Evolutionary conservation across 2,329 filamentous ascomycete species (phyloP).

Genomic region (Zymoseptoria passerinii): DNA sequence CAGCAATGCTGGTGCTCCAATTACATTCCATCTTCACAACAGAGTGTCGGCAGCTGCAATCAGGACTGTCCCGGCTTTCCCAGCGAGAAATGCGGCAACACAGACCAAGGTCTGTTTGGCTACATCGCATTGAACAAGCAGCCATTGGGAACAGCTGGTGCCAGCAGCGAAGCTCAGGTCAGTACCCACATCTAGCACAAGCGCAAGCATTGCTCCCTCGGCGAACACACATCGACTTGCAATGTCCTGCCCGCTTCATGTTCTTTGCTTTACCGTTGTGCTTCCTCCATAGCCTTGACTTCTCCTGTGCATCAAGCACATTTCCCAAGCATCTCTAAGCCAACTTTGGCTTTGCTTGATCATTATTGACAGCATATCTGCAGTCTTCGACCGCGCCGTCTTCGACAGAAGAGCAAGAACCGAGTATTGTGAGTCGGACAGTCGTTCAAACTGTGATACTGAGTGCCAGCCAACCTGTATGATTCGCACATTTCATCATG

Average conservation of each 20-base stretch:
- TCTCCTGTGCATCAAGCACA: not conserved
- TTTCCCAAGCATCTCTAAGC: not conserved
- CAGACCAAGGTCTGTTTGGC: slow-evolving; percentile 47
- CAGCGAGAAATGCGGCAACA: slow-evolving; percentile 56
- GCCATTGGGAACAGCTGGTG: slow-evolving; percentile 51
- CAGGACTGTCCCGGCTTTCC: slow-evolving; percentile 60
- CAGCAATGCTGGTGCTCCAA: slow-evolving; percentile 68
- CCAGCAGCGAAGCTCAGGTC: slow-evolving; percentile 21
- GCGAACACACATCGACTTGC: not conserved
- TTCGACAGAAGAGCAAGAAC: slow-evolving; percentile 18
- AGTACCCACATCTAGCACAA: slow-evolving; percentile 13
- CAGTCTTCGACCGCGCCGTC: slow-evolving; percentile 15
- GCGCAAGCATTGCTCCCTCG: slow-evolving; percentile 3
- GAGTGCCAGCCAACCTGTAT: slow-evolving; percentile 20
- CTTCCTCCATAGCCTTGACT: not conserved
- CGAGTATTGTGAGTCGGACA: slow-evolving; percentile 24
- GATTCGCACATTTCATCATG: slow-evolving; percentile 20
- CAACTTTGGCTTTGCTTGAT: not conserved
- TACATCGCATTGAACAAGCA: slow-evolving; percentile 51
- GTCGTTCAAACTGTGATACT: slow-evolving; percentile 19
- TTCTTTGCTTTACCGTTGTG: not conserved
- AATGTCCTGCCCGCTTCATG: not conserved
- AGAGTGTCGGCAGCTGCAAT: slow-evolving; percentile 44
- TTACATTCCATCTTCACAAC: slow-evolving; percentile 46
- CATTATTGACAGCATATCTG: slow-evolving; percentile 7